These are phyloP conservation scores for Hyphopichia burtonii DNA, from an alignment of 1,139 yeast genomes.

Conservation along the genomic window DNA sequence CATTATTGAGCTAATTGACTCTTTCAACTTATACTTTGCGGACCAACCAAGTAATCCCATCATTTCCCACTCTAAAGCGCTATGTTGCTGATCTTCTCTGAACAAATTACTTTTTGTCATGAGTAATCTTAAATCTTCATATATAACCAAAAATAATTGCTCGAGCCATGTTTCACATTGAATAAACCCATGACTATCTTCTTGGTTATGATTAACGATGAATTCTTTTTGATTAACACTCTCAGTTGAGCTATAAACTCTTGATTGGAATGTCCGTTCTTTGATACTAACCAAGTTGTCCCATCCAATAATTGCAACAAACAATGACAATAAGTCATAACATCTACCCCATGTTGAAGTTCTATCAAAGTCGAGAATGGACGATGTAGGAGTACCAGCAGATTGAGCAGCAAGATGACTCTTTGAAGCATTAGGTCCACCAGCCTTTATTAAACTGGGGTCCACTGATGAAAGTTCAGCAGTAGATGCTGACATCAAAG, in stretches of 20 bases:
- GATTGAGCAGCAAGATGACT: conserved; percentile 33
- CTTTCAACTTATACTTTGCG: conserved; percentile 38
- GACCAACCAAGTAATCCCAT: conserved; percentile 44
- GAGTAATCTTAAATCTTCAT: conserved; percentile 37
- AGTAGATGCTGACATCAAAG: conserved; percentile 32
- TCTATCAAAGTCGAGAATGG: conserved; percentile 33
- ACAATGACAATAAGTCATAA: conserved; percentile 37
- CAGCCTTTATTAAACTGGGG: conserved; percentile 25
- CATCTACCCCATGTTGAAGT: conserved; percentile 46
- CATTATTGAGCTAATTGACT: conserved; percentile 38
- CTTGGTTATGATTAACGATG: conserved; percentile 5
- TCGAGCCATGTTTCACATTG: conserved; percentile 41
- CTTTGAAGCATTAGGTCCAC: conserved; percentile 30
- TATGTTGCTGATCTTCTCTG: conserved; percentile 31
- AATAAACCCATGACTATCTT: conserved; percentile 6
- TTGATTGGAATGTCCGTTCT: conserved; percentile 16
- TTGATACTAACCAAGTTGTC: conserved; percentile 28
- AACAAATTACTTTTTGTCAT: conserved; percentile 21
- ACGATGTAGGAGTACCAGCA: conserved; percentile 23
- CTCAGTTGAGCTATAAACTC: not conserved
- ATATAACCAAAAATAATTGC: conserved; percentile 35
- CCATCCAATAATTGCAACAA: conserved; percentile 44
- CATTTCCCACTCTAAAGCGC: conserved; percentile 46
- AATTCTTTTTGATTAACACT: not conserved
- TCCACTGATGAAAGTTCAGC: conserved; percentile 40